Base-by-base conservation (phyloP, 139 green algal species). In the Yamagishiella unicocca region DNA sequence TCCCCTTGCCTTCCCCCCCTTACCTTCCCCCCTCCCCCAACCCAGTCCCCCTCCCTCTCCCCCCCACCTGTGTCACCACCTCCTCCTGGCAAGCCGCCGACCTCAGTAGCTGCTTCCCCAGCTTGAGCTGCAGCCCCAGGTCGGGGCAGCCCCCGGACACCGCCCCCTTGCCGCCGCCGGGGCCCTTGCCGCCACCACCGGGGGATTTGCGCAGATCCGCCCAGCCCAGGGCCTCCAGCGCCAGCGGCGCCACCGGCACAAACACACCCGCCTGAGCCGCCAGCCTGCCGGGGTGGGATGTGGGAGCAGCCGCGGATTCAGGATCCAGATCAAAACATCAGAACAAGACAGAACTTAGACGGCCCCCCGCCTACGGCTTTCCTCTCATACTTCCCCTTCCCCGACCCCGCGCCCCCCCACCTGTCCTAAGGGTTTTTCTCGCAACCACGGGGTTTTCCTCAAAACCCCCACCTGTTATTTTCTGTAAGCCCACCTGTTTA, bases 151-250 rank as follows among this genome's bases (percentile, higher is more conserved):
- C 58, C 38, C 55, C 58, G 6, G 33, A 7, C 38, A 54, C 58
- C 25, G 29, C 27, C 27, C 38, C 38, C 58, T 42, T 62, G 62
- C 40, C 72, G 24, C 31, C 42, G 50, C 46, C 46, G 45, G 4
- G 24, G 22, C 43, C 72, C 42, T 42, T 46, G 66, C 40, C 61
- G 31, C 77, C 80, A 17, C 77, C 55, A 14, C 75, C 42, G 31
- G 92, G 92, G 14, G 88, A 54, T 45, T 90, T 90, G 58, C 61
- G 74, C 68, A 97, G 90, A 61, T 94, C 94, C 2, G 83, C 74
- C 94, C 95, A 98, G 55, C 94, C 73, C 83, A 98, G 93, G 76
- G 97, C 89, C 84, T 99, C 97, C 82, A 99, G 90, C 62, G 98
- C 92, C 42, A 97, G 71, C 0, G 96, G 93, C 0, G 93, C 91